Evolutionary conservation across 2,329 filamentous ascomycete species (phyloP).

Genomic region (Nakataea oryzae): DNA sequence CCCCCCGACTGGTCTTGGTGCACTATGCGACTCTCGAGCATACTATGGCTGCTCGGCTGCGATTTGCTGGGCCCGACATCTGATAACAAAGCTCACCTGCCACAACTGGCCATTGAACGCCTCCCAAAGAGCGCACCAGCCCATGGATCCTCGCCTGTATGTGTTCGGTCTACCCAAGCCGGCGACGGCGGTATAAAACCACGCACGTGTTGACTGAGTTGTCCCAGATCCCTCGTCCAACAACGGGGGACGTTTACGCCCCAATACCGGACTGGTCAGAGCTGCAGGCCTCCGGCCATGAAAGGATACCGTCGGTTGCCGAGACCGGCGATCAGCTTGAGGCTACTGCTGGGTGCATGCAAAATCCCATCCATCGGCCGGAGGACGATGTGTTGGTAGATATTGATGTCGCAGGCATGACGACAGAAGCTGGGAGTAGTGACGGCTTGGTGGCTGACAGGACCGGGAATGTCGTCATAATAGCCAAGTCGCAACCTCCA

Average conservation of each 20-base stretch:
- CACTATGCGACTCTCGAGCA: background rate
- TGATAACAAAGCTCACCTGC: background rate
- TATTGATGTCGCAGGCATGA: background rate
- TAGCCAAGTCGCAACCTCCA: background rate
- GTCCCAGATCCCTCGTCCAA: background rate
- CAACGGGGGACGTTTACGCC: background rate
- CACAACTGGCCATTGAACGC: background rate
- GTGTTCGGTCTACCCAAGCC: background rate
- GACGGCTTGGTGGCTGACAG: background rate
- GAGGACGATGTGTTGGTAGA: background rate
- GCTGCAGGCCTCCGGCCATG: background rate
- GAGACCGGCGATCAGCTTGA: background rate
- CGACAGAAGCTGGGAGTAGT: background rate
- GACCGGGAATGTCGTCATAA: background rate
- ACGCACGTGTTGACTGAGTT: background rate
- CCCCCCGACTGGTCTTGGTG: background rate
- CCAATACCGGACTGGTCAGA: background rate
- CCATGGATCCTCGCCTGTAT: background rate
- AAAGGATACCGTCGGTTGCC: background rate
- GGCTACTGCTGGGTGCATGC: background rate
- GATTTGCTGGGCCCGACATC: background rate
- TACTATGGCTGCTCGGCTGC: background rate
- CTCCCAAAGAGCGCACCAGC: background rate
- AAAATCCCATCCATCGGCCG: background rate
- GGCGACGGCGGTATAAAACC: background rate